phyloP scores from a whole-genome alignment of 2,329 filamentous ascomycete genomes.

The Aspergillus sp. region DNA sequence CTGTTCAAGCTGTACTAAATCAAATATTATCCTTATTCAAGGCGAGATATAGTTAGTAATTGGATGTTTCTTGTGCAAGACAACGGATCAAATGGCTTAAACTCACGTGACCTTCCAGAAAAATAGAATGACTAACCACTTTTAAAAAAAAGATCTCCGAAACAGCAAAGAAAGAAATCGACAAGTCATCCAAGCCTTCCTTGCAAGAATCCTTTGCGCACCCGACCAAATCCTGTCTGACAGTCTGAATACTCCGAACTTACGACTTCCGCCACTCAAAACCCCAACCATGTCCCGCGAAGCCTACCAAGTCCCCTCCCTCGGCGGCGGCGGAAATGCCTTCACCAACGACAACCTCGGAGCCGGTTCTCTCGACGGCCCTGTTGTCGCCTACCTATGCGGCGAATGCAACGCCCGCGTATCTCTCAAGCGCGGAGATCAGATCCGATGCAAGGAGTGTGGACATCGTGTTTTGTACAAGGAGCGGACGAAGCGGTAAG shows the following conservation, averaged over 20 bases:
- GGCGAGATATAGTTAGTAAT: no score
- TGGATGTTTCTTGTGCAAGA: background rate
- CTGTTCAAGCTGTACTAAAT: no score
- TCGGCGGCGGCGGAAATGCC: conserved; percentile 37
- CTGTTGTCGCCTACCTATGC: conserved; percentile 70
- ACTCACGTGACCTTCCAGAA: background rate
- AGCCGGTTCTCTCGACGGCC: conserved; percentile 49
- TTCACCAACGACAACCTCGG: conserved; percentile 45
- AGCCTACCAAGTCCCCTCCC: conserved; percentile 71
- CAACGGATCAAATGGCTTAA: background rate
- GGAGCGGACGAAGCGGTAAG: conserved; percentile 93
- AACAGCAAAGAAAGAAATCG: background rate
- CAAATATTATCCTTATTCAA: no score
- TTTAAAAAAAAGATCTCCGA: background rate
- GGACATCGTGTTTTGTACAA: conserved; percentile 96
- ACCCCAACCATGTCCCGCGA: conserved; percentile 62
- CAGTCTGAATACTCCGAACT: background rate
- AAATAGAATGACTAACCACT: background rate
- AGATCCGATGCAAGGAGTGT: conserved; percentile 86
- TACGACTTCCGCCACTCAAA: conserved; percentile 3
- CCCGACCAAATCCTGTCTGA: background rate
- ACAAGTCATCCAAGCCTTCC: background rate
- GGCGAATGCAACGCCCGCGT: conserved; percentile 83
- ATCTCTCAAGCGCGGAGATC: conserved; percentile 71
- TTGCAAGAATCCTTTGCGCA: background rate